phyloP scores from a whole-genome alignment of 345 rosid species.

The Euphorbia tirucalli region DNA sequence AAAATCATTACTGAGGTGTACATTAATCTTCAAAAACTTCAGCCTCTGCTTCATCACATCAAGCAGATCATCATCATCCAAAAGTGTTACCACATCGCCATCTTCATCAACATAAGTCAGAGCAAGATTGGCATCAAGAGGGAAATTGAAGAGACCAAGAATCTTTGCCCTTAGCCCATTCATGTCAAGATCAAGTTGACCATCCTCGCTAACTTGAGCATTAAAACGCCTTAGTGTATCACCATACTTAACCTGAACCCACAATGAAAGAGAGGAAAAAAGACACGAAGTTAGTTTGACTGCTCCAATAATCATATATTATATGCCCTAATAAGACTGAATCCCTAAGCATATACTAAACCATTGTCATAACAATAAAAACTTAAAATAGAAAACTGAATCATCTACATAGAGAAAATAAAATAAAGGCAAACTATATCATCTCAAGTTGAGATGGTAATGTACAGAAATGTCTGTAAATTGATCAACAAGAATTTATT shows the following conservation, averaged over 20 bases:
- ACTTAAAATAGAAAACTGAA: too few relatives aligned
- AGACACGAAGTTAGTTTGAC: too few relatives aligned
- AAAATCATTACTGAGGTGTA: conserved; percentile 36
- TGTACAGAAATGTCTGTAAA: too few relatives aligned
- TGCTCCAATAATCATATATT: not conserved
- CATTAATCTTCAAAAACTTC: conserved; percentile 67
- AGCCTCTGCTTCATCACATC: conserved; percentile 72
- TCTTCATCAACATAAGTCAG: conserved; percentile 89
- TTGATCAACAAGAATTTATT: too few relatives aligned
- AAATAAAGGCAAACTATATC: too few relatives aligned
- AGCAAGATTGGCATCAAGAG: conserved; percentile 47
- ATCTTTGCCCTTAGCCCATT: conserved; percentile 60
- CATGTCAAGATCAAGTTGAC: conserved; percentile 66
- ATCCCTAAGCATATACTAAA: not conserved
- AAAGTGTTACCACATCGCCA: conserved; percentile 76
- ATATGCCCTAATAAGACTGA: not conserved
- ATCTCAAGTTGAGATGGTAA: too few relatives aligned
- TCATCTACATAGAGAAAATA: too few relatives aligned
- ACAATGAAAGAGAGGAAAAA: not conserved
- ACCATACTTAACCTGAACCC: conserved; percentile 63
- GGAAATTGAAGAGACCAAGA: conserved; percentile 49
- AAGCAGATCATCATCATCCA: conserved; percentile 65
- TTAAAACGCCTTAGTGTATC: conserved; percentile 81
- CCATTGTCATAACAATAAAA: too few relatives aligned
- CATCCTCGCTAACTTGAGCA: conserved; percentile 47